A percentile compares a stretch with the other conserved stretches of the same genome.
Evolutionary conservation across 805 yeast species (phyloP).

Genomic region (Naumovozyma baii): DNA sequence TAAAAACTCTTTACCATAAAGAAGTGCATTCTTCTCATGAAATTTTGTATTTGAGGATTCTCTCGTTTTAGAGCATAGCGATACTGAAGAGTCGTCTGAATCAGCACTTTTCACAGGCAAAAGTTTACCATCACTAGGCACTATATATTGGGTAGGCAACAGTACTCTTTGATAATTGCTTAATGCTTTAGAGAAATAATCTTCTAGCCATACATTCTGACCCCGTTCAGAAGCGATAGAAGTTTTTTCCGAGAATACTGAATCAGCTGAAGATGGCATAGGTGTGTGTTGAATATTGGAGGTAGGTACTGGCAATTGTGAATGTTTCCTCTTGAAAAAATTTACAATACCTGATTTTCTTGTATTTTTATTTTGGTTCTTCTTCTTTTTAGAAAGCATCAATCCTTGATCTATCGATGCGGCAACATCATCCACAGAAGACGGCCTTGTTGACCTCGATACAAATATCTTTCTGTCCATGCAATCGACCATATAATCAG

Average conservation of each 20-base stretch:
- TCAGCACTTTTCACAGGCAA: not conserved
- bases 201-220: constrained; percentile 22
- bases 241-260: not conserved
- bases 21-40: constrained; percentile 4
- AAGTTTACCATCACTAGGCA: constrained; percentile 2
- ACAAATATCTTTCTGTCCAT: constrained; percentile 10
- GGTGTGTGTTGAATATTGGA: no score
- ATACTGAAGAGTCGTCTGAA: not conserved
- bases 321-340: constrained; percentile 23
- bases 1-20: constrained; percentile 16
- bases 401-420: not conserved
- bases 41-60: not conserved
- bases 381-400: not conserved
- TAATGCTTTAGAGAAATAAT: constrained; percentile 15
- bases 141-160: constrained; percentile 19
- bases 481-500: constrained; percentile 15
- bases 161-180: constrained; percentile 19
- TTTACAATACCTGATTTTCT: constrained; percentile 22
- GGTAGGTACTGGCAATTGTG: not conserved
- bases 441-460: constrained; percentile 1
- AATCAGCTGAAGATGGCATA: not conserved
- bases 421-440: not conserved
- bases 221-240: no score
- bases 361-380: not conserved
- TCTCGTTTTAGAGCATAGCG: not conserved